phyloP scores from a whole-genome alignment of 805 yeast species.

The Starmerella vaccinii region DNA sequence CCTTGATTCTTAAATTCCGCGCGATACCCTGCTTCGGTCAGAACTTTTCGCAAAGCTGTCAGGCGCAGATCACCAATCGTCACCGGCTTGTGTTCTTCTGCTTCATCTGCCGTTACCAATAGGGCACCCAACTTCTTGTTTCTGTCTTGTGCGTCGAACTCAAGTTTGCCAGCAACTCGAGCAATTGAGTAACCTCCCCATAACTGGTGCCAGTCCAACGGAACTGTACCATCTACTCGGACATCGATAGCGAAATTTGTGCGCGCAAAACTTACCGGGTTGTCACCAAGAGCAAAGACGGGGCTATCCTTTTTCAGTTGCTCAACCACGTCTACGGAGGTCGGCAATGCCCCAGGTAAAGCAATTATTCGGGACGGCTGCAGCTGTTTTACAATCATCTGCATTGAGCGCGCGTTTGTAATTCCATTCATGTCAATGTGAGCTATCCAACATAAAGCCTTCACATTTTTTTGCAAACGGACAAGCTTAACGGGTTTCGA shows the following conservation, averaged over 20 bases:
- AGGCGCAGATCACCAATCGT: slow-evolving; percentile 84
- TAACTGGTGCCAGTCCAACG: slow-evolving; percentile 73
- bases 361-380: slow-evolving; percentile 67
- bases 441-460: slow-evolving; percentile 58
- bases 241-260: slow-evolving; percentile 31
- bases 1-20: slow-evolving; percentile 95
- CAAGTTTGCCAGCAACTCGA: slow-evolving; percentile 57
- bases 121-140: slow-evolving; percentile 11
- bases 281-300: slow-evolving; percentile 12
- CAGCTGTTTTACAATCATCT: slow-evolving; percentile 63
- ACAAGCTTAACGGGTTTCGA: slow-evolving; percentile 40
- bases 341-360: slow-evolving; percentile 42
- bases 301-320: slow-evolving; percentile 5
- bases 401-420: slow-evolving; percentile 72
- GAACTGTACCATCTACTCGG: slow-evolving; percentile 54
- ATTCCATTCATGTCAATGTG: slow-evolving; percentile 75
- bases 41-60: slow-evolving; percentile 61
- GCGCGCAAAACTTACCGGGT: slow-evolving; percentile 13
- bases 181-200: slow-evolving; percentile 75
- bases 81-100: slow-evolving; percentile 33
- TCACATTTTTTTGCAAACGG: slow-evolving; percentile 30
- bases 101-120: not conserved
- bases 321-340: slow-evolving; percentile 22
- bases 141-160: slow-evolving; percentile 16
- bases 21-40: slow-evolving; percentile 47